Conservation (phyloP, 2,329 filamentous ascomycete species). For the Aspergillus sp. region DNA sequence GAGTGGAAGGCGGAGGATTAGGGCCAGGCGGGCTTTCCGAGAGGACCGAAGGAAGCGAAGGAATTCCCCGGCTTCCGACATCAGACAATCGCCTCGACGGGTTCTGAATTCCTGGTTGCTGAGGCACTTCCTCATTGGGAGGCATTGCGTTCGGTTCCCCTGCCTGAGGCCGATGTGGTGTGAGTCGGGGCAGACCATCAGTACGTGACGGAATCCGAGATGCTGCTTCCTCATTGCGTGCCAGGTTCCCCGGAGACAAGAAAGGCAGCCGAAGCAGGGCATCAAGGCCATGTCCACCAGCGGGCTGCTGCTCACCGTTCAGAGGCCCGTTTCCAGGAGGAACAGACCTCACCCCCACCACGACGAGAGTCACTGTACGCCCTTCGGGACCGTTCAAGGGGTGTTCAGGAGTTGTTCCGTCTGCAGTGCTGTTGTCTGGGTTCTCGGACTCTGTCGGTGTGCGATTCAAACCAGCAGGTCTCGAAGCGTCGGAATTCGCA, state of each 20-base stretch:
- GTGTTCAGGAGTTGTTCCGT: slow-evolving; percentile 42
- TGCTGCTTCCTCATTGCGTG: slow-evolving; percentile 43
- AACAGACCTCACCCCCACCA: slow-evolving; percentile 67
- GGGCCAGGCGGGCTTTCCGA: slow-evolving; percentile 60
- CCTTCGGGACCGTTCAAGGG: slow-evolving; percentile 46
- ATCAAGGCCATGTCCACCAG: slow-evolving; percentile 42
- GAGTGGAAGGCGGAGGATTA: slow-evolving; percentile 62
- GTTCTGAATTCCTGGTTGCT: slow-evolving; percentile 48
- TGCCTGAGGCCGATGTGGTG: slow-evolving; percentile 55
- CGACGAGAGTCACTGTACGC: slow-evolving; percentile 66
- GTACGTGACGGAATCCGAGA: slow-evolving; percentile 53
- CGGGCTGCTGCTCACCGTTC: slow-evolving; percentile 45
- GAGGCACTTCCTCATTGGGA: slow-evolving; percentile 53
- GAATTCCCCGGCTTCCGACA: slow-evolving; percentile 24
- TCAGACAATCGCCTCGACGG: slow-evolving; percentile 34
- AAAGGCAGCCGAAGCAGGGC: slow-evolving; percentile 47
- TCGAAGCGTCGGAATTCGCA: slow-evolving; percentile 49
- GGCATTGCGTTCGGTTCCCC: slow-evolving; percentile 50
- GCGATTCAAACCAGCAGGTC: slow-evolving; percentile 21
- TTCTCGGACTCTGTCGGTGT: slow-evolving; percentile 25
- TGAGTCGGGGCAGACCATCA: slow-evolving; percentile 55
- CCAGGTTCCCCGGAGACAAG: slow-evolving; percentile 43
- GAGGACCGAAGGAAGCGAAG: slow-evolving; percentile 43
- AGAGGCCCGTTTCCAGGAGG: slow-evolving; percentile 49
- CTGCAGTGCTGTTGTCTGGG: slow-evolving; percentile 19